Conservation (phyloP, 805 yeast genomes). For the Scheffersomyces amazonensis region DNA sequence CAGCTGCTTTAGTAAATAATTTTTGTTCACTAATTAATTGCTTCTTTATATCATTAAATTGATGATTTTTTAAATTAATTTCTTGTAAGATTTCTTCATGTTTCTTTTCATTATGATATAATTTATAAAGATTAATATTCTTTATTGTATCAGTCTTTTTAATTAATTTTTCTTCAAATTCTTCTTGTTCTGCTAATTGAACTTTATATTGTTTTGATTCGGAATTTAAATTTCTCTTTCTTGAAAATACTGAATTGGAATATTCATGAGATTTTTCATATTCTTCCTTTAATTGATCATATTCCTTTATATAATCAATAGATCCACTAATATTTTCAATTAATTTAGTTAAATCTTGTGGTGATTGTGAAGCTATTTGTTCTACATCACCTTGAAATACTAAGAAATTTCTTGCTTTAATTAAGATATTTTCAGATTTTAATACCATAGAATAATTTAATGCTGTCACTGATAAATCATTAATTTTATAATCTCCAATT, state of each 20-base stretch:
- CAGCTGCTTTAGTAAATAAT: constrained; percentile 21
- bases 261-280: constrained; percentile 63
- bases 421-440: constrained; percentile 75
- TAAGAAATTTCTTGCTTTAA: constrained; percentile 85
- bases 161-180: constrained; percentile 53
- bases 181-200: constrained; percentile 69
- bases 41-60: constrained; percentile 32
- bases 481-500: constrained; percentile 63
- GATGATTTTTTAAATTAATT: constrained; percentile 32
- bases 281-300: constrained; percentile 60
- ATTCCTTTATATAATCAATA: constrained; percentile 60
- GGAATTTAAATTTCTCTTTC: constrained; percentile 64
- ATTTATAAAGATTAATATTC: constrained; percentile 55
- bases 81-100: constrained; percentile 32
- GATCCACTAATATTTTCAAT: constrained; percentile 88
- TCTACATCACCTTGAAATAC: constrained; percentile 98
- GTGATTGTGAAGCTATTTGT: constrained; percentile 82
- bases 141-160: constrained; percentile 49
- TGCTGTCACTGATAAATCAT: constrained; percentile 59
- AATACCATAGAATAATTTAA: constrained; percentile 62
- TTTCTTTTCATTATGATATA: constrained; percentile 56
- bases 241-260: constrained; percentile 61
- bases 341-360: constrained; percentile 67
- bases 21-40: constrained; percentile 24
- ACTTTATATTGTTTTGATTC: constrained; percentile 78